Base-by-base conservation (phyloP, 2,329 filamentous ascomycete species). In the Dactylellina leptospora region DNA sequence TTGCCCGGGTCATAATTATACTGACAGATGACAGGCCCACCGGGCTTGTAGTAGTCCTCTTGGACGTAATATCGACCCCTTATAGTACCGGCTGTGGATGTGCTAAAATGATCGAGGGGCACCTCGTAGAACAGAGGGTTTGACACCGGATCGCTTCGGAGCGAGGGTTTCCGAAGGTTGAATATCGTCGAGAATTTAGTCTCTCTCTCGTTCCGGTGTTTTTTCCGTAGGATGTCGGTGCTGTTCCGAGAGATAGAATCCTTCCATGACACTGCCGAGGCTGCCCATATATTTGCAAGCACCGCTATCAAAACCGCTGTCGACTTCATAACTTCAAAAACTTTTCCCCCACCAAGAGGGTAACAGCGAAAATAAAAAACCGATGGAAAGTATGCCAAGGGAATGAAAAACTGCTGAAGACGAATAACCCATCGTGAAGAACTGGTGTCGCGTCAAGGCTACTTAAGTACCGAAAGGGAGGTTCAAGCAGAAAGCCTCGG, bases 11-110 rank as follows among this genome's bases (percentile, higher is more conserved):
- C 4, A 4, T 10, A 10, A n/a, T 25, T 2, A 8, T 6, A 71
- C 75, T 45, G 60, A 76, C 75, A 74, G 13, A 76, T 75, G 44
- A 77, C 70, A 0, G 76, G 76, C 0, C 76, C 76, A 28, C 75
- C 75, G 9, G 69, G 56, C 28, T 76, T 27, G 58, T 77, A 77
- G 33, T 64, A 76, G 3, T 54, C 54, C 36, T 75, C 75, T 27
- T 77, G 74, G n/a, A 77, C 74, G 66, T 71, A 77, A 48, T 77
- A 77, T 10, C 76, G 71, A 40, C 72, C 61, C 4, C 25, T 23
- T 20, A 77, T 74, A 18, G 47, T 77, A 76, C 10, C 76, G 63
- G 44, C 73, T 68, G 5, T 36, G n/a, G 30, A 77, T 74, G 72
- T 42, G 47, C 63, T 50, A n/a, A 76, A 68, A 47, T 77, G 76